Evolutionary conservation across 2,329 filamentous ascomycete species (phyloP).

Genomic region (Aphanoascus verrucosus): DNA sequence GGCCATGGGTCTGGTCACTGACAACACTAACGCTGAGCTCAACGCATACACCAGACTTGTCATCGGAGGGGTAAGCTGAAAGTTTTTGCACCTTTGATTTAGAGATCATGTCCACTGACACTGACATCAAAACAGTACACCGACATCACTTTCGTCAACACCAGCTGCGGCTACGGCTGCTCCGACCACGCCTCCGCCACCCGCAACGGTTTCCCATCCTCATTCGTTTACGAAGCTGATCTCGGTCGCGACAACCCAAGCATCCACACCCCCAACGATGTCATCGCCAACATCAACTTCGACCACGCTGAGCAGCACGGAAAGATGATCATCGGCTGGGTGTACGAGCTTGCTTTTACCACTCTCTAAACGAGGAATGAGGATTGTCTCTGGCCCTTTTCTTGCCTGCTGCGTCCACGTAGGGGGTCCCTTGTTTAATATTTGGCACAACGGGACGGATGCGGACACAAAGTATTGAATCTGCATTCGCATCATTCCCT

Average conservation of each 20-base stretch:
- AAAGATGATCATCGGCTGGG: constrained; percentile 8
- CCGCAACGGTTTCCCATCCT: constrained; percentile 8
- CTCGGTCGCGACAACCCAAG: not conserved
- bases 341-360: constrained; percentile 10
- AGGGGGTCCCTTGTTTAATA: too few species aligned
- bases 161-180: constrained; percentile 9
- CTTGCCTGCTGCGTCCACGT: too few species aligned
- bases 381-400: too few species aligned
- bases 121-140: constrained; percentile 3
- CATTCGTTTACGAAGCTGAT: constrained; percentile 2
- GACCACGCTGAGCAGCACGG: constrained; percentile 4
- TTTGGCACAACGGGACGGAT: too few species aligned
- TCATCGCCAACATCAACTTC: constrained; percentile 1
- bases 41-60: constrained; percentile 5
- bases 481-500: not conserved
- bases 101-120: not conserved
- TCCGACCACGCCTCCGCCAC: constrained; percentile 8
- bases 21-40: constrained; percentile 1
- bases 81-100: not conserved
- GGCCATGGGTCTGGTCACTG: constrained; percentile 9
- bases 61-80: constrained; percentile 6
- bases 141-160: not conserved
- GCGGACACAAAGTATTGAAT: too few species aligned
- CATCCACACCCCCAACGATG: constrained; percentile 9
- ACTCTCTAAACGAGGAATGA: not conserved